These are phyloP conservation scores for Selenicereus undatus DNA, from an alignment of 148 eudicot species.

Conservation along the genomic window DNA sequence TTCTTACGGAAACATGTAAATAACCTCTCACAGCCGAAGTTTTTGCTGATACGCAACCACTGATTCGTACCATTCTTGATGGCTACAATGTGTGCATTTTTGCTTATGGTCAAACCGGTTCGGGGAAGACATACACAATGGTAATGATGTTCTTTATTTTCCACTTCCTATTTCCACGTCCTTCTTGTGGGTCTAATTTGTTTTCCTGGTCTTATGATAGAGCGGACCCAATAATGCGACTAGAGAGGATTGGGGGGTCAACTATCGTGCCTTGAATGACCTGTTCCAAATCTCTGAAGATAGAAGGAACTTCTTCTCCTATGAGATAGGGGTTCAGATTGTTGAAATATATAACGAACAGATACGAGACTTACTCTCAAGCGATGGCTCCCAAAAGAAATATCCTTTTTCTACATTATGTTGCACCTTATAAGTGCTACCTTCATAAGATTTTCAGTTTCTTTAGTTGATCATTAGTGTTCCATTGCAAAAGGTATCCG, in stretches of 20 bases:
- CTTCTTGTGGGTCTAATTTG: not conserved
- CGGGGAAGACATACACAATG: constrained; percentile 82
- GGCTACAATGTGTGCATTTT: constrained; percentile 76
- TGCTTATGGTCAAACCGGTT: constrained; percentile 89
- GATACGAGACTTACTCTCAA: constrained; percentile 61
- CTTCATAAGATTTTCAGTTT: not conserved
- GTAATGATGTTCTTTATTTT: constrained; percentile 30
- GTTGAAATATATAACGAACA: constrained; percentile 77
- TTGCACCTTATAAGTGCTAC: not conserved
- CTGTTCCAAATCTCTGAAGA: constrained; percentile 56
- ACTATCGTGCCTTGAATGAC: constrained; percentile 60
- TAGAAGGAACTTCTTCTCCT: constrained; percentile 40
- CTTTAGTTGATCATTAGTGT: not conserved
- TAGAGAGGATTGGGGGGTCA: constrained; percentile 68
- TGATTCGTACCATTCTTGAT: constrained; percentile 68
- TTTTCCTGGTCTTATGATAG: constrained; percentile 19
- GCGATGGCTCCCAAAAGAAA: constrained; percentile 51
- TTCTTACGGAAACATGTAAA: not conserved
- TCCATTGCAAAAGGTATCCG: not conserved
- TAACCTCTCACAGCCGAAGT: constrained; percentile 42
- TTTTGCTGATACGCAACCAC: constrained; percentile 55
- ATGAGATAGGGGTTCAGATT: constrained; percentile 71
- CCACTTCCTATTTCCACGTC: not conserved
- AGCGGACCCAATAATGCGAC: constrained; percentile 57
- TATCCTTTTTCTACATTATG: constrained; percentile 50